Percentiles rank a stretch among this genome's conserved stretches.
Evolutionary conservation across 2,329 filamentous ascomycete species (phyloP).

Genomic region (Periconia macrospinosa): DNA sequence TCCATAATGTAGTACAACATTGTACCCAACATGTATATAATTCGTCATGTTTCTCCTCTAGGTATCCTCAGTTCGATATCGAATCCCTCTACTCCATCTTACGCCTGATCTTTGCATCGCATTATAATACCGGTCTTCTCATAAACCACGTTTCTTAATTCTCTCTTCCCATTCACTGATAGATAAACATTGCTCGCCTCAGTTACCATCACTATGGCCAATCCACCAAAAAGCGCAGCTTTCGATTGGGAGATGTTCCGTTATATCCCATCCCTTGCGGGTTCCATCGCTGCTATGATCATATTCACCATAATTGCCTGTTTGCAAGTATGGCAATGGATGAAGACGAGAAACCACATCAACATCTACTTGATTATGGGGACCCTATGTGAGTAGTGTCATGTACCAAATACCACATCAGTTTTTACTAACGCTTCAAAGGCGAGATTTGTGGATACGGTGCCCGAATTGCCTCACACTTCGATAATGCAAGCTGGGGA

Average conservation of each 20-base stretch:
- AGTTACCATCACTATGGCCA: conserved; percentile 16
- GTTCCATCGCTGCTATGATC: conserved; percentile 24
- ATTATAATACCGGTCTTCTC: too few relatives aligned
- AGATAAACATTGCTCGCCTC: too few relatives aligned
- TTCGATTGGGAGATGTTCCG: conserved; percentile 41
- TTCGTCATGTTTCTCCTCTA: too few relatives aligned
- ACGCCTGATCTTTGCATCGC: too few relatives aligned
- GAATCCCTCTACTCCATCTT: too few relatives aligned
- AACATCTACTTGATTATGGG: conserved; percentile 31
- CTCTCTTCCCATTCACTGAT: too few relatives aligned
- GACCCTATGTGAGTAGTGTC: conserved; percentile 22
- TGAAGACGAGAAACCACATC: conserved; percentile 18
- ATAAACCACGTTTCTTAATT: too few relatives aligned
- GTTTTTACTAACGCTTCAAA: conserved; percentile 10
- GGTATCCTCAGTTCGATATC: too few relatives aligned
- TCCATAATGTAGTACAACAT: too few relatives aligned
- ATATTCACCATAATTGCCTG: conserved; percentile 25
- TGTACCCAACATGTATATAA: too few relatives aligned
- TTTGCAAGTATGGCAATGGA: conserved; percentile 24
- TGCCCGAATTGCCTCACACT: conserved; percentile 42
- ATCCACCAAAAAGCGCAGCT: conserved; percentile 17
- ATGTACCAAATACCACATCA: not conserved
- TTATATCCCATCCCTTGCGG: conserved; percentile 31
- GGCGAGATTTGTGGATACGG: conserved; percentile 48
- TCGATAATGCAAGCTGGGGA: conserved; percentile 38